Base-by-base conservation (phyloP, 345 rosid species). In the Acer campestre region DNA sequence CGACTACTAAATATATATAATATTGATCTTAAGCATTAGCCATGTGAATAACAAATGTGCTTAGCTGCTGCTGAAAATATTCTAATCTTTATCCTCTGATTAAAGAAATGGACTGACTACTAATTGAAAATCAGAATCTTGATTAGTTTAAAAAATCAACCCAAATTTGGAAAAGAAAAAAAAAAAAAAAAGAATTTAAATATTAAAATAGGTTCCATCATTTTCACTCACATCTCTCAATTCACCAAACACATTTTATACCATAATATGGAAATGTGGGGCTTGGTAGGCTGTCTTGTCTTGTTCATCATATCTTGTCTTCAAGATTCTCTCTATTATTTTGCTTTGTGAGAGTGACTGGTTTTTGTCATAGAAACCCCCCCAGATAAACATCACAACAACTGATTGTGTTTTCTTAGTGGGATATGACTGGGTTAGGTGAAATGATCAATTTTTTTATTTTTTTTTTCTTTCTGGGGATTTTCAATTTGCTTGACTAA, bases 291-390 rank as follows among this genome's bases (percentile, higher is more conserved):
- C 58, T 9, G 16, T 49, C 83, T 80, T 85, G 90, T 85, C 82
- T 80, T 85, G 82, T 77, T 76, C 68, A 71, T 78, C 75, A 76
- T 70, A 79, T 78, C 49, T 76, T 76, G 85, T 84, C 85, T 67
- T 58, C 40, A 76, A 86, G 90, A 89, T 89, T 89, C 90, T 85
- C 88, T 85, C 88, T 61, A 87, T 87, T 82, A 86, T 89, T 85
- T 10, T 80, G 79, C 89, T 67, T 80, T 76, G 40, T 74, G 85
- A 86, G 75, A n/a, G 80, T 62, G 90, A 85, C 82, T 76, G 61
- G 75, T 78, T 85, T 79, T 85, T 85, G 88, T 77, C 90, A 77
- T 81, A 79, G 68, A 77, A 59, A 9, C 61, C 76, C 40, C 67
- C 64, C n/a, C 61, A 56, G 67, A 76, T 67, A 42, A 79, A 51